Percentiles rank a stretch among this genome's conserved stretches.
Evolutionary conservation across 768 basidiomycete genomes (phyloP).

Genomic region (Crepidotus variabilis): DNA sequence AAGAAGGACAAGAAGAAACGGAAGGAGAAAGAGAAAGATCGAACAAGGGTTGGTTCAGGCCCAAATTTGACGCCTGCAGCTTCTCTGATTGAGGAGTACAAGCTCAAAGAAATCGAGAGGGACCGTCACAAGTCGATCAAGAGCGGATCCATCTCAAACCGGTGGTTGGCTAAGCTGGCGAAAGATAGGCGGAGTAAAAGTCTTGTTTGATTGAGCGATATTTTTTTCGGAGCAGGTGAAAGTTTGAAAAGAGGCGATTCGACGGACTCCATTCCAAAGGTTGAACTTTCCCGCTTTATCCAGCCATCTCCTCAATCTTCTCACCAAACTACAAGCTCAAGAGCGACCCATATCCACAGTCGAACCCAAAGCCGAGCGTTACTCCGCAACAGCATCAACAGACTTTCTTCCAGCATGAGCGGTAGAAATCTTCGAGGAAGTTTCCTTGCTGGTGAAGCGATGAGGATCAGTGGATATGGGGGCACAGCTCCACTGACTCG

Average conservation of each 20-base stretch:
- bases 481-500: neutral
- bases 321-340: neutral
- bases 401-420: neutral
- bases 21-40: neutral
- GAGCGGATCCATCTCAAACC: neutral
- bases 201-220: neutral
- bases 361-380: no score
- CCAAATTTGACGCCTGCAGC: slow-evolving; percentile 13
- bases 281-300: neutral
- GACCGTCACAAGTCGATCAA: slow-evolving; percentile 5
- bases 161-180: neutral
- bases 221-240: neutral
- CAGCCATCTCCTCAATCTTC: neutral
- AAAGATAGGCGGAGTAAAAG: neutral
- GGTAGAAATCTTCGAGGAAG: neutral
- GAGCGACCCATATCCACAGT: neutral
- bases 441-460: neutral
- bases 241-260: neutral
- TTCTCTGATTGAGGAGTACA: slow-evolving; percentile 15
- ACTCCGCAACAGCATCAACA: neutral
- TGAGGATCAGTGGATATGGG: neutral
- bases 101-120: slow-evolving; percentile 15
- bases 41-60: neutral
- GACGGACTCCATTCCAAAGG: neutral
- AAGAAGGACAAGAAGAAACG: neutral